Percentiles rank a stretch among this genome's conserved stretches.
These are phyloP conservation scores for Elasticomyces elasticus DNA, from an alignment of 495 filamentous ascomycete species.

Conservation along the genomic window DNA sequence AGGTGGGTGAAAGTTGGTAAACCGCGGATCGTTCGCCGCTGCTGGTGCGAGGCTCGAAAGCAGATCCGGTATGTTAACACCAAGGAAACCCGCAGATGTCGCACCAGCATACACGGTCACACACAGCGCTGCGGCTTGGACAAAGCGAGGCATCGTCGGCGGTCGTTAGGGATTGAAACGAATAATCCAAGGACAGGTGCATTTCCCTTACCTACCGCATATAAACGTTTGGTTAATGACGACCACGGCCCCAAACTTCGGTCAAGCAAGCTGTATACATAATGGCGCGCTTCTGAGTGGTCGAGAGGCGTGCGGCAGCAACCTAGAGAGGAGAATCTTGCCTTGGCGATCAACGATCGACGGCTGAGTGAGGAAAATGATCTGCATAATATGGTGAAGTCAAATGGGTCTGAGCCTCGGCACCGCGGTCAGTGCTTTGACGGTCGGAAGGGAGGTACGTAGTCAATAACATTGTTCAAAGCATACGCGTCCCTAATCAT, in stretches of 20 bases:
- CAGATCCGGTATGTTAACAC: background rate
- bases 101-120: background rate
- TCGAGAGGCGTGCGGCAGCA: background rate
- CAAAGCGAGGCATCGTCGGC: background rate
- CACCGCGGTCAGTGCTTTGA: background rate
- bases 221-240: background rate
- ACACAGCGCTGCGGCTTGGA: background rate
- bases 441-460: too few species aligned
- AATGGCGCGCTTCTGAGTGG: background rate
- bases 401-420: background rate
- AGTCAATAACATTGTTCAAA: too few species aligned
- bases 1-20: constrained; percentile 8
- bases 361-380: background rate
- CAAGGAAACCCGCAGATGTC: too few species aligned
- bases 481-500: too few species aligned
- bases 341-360: background rate
- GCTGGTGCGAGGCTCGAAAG: constrained; percentile 7
- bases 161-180: background rate
- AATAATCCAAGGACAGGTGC: background rate
- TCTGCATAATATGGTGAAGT: background rate
- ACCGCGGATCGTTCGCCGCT: background rate
- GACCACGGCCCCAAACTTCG: too few species aligned
- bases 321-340: background rate
- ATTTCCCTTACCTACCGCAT: background rate
- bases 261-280: background rate